These are phyloP conservation scores for Aureobasidium sp. DNA, from an alignment of 2,329 filamentous ascomycete species.

Conservation along the genomic window DNA sequence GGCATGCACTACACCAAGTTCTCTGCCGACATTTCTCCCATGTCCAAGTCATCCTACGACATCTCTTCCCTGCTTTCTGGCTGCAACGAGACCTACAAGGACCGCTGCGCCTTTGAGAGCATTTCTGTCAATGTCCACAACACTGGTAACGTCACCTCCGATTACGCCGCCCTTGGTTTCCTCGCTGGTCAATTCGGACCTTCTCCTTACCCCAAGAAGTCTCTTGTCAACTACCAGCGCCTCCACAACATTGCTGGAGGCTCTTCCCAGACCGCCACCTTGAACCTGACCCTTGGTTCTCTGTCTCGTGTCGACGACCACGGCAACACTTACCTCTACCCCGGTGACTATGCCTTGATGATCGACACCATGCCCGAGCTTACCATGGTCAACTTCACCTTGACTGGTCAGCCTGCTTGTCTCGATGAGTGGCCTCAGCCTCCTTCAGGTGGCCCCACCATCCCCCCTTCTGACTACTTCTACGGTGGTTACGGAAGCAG, in stretches of 20 bases:
- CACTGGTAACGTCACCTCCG: constrained; percentile 40
- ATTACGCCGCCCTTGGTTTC: constrained; percentile 49
- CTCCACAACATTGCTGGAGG: constrained; percentile 28
- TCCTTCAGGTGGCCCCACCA: constrained; percentile 17
- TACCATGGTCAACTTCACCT: constrained; percentile 37
- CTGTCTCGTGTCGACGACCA: constrained; percentile 44
- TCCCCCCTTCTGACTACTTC: constrained; percentile 25
- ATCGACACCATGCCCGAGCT: constrained; percentile 39
- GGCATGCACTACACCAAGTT: constrained; percentile 56
- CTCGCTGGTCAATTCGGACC: constrained; percentile 44
- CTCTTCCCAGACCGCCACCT: constrained; percentile 23
- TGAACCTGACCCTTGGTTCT: constrained; percentile 43
- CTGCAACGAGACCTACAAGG: constrained; percentile 33
- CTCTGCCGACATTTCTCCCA: constrained; percentile 20
- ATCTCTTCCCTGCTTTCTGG: constrained; percentile 34
- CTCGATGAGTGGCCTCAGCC: constrained; percentile 36
- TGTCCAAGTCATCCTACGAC: constrained; percentile 19
- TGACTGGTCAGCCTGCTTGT: constrained; percentile 39
- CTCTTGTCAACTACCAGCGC: constrained; percentile 46
- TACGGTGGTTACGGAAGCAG: constrained; percentile 24
- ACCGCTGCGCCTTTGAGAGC: constrained; percentile 39
- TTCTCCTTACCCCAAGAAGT: constrained; percentile 46
- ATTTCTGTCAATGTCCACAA: constrained; percentile 43
- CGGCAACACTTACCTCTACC: constrained; percentile 48
- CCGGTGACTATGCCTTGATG: constrained; percentile 44